Conservation (phyloP, 2,329 filamentous ascomycete genomes). For the Aureobasidium namibiae region DNA sequence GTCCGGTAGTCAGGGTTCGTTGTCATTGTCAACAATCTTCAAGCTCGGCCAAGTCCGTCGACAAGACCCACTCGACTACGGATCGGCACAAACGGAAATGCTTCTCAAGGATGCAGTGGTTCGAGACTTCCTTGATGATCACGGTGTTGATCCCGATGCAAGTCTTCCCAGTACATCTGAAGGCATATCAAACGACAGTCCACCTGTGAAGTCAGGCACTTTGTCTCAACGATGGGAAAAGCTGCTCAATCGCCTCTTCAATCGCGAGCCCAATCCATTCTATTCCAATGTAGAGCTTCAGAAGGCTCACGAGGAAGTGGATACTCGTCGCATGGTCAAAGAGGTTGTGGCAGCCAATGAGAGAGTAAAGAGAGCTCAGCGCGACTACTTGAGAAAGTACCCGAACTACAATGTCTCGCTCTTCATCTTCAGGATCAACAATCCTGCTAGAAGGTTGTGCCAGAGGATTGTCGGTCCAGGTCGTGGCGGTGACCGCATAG, state of each 20-base stretch:
- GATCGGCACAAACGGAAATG: constrained; percentile 89
- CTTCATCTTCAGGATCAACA: constrained; percentile 73
- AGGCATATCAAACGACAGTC: not conserved
- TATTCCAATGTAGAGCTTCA: constrained; percentile 72
- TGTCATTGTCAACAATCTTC: constrained; percentile 61
- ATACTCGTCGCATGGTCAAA: constrained; percentile 80
- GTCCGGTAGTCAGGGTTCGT: constrained; percentile 56
- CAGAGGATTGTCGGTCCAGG: constrained; percentile 88
- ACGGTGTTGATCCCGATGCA: constrained; percentile 28
- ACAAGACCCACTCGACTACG: constrained; percentile 83
- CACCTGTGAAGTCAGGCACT: constrained; percentile 2
- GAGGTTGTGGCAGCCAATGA: constrained; percentile 81
- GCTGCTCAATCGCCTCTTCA: constrained; percentile 22
- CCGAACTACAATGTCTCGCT: constrained; percentile 89
- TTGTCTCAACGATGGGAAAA: constrained; percentile 18
- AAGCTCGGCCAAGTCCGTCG: constrained; percentile 54
- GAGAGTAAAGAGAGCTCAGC: constrained; percentile 75
- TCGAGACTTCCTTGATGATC: constrained; percentile 83
- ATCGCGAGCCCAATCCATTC: constrained; percentile 80
- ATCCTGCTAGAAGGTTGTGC: constrained; percentile 72
- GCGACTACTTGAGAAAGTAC: constrained; percentile 79
- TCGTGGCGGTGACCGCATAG: constrained; percentile 74
- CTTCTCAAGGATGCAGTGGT: constrained; percentile 93
- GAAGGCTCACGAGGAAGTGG: constrained; percentile 65
- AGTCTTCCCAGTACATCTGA: not conserved